Percentiles rank a stretch among this genome's conserved stretches.
These are phyloP conservation scores for Immersiella caudata DNA, from an alignment of 495 filamentous ascomycete species.

Conservation along the genomic window DNA sequence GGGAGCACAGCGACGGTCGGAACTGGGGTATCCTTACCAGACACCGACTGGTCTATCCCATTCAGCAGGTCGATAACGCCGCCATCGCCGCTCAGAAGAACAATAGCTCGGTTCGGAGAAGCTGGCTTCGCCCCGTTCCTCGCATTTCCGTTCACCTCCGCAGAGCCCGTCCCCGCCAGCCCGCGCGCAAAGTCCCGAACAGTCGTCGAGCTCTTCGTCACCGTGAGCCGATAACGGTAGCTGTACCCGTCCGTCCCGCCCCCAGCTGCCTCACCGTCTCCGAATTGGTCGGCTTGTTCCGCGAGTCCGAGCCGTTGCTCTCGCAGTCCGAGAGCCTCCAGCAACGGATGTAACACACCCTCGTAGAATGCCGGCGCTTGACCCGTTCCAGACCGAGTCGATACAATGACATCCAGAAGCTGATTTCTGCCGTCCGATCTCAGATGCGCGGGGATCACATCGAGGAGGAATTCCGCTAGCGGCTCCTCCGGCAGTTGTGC, in stretches of 20 bases:
- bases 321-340: conserved; percentile 38
- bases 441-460: conserved; percentile 41
- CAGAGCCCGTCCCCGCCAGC: conserved; percentile 7
- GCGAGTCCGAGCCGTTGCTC: conserved; percentile 8
- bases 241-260: conserved; percentile 9
- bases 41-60: conserved; percentile 28
- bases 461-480: conserved; percentile 34
- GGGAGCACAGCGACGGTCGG: conserved; percentile 70
- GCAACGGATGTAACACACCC: conserved; percentile 58
- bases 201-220: conserved; percentile 62
- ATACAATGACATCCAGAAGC: conserved; percentile 65
- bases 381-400: conserved; percentile 70
- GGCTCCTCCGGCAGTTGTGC: conserved; percentile 38
- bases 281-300: background rate
- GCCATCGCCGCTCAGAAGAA: conserved; percentile 86
- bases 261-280: background rate
- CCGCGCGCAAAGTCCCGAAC: conserved; percentile 62
- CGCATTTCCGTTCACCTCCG: background rate
- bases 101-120: conserved; percentile 35
- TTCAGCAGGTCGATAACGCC: conserved; percentile 81
- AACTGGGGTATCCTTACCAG: conserved; percentile 6
- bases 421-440: conserved; percentile 35
- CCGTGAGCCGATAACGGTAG: conserved; percentile 48
- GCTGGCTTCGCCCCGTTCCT: background rate
- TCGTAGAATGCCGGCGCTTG: conserved; percentile 60